Conservation (phyloP, 352 stramenopile genomes). For the Globisporangium splendens region DNA sequence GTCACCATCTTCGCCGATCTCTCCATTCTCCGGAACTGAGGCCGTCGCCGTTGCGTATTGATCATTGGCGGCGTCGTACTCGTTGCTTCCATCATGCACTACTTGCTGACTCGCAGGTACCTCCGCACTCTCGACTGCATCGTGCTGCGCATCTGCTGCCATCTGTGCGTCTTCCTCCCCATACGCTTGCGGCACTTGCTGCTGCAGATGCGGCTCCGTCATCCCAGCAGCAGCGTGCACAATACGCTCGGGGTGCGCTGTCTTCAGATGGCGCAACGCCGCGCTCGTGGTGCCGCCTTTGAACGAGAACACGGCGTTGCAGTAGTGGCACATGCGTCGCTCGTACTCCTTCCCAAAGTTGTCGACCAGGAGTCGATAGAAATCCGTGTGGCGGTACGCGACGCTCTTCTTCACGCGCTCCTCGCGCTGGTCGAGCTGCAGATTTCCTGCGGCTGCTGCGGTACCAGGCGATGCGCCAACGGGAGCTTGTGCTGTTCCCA, state of each 20-base stretch:
- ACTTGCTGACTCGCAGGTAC: background rate
- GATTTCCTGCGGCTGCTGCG: background rate
- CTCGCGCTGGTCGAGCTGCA: slow-evolving; percentile 6
- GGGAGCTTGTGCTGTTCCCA: background rate
- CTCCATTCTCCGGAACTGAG: background rate
- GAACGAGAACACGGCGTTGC: slow-evolving; percentile 46
- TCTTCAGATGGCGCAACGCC: slow-evolving; percentile 46
- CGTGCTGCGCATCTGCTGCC: background rate
- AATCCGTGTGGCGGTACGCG: slow-evolving; percentile 37
- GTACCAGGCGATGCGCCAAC: background rate
- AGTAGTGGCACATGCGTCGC: slow-evolving; percentile 41
- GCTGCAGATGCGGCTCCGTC: background rate
- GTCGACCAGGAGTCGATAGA: slow-evolving; percentile 22
- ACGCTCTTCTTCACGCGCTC: slow-evolving; percentile 36
- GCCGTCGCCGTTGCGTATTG: background rate
- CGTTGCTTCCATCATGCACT: background rate
- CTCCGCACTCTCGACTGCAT: background rate
- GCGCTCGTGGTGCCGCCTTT: slow-evolving; percentile 49
- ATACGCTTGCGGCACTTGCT: slow-evolving; percentile 2
- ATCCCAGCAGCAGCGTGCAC: background rate
- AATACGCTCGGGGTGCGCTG: slow-evolving; percentile 24
- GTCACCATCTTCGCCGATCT: background rate
- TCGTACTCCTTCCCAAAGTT: slow-evolving; percentile 28
- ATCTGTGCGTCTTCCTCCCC: background rate
- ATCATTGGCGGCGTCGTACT: background rate